Conservation (phyloP, 306 rosid species). For the Acacia melanoxylon region DNA sequence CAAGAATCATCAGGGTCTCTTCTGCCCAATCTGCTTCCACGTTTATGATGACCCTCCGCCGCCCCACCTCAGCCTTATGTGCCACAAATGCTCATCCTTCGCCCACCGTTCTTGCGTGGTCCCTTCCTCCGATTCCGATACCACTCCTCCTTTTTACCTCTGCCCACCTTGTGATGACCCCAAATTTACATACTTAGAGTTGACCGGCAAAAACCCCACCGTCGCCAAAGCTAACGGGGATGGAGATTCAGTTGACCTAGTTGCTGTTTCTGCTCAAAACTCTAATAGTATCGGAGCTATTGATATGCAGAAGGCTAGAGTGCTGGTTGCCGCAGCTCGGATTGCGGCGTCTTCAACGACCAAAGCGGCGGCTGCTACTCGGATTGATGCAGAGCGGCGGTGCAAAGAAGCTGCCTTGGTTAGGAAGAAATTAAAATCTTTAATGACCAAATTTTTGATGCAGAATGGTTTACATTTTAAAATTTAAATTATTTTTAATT, state of each 20-base stretch:
- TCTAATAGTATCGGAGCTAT: neutral
- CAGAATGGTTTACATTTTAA: no score
- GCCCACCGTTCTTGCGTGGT: conserved; percentile 57
- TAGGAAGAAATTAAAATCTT: conserved; percentile 30
- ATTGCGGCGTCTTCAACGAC: conserved; percentile 49
- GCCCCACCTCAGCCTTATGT: conserved; percentile 56
- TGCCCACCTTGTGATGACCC: conserved; percentile 62
- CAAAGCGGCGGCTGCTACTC: conserved; percentile 44
- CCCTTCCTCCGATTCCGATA: conserved; percentile 5
- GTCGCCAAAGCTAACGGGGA: neutral
- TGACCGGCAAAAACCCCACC: neutral
- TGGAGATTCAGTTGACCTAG: neutral
- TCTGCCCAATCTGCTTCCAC: conserved; percentile 74
- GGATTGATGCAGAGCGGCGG: conserved; percentile 53
- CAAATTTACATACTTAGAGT: conserved; percentile 43
- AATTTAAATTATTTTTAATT: no score
- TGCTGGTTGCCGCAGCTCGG: conserved; percentile 51
- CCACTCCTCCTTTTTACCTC: conserved; percentile 33
- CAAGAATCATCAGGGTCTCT: conserved; percentile 51
- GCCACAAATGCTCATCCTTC: conserved; percentile 64
- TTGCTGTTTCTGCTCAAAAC: neutral
- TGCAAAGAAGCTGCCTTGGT: conserved; percentile 54
- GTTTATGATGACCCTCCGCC: conserved; percentile 47
- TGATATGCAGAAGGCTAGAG: conserved; percentile 36
- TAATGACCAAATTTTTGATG: no score